Percentiles rank a stretch among this genome's conserved stretches.
Conservation (phyloP, 2,329 filamentous ascomycete species). For the Calonectria pseudoturangicola region DNA sequence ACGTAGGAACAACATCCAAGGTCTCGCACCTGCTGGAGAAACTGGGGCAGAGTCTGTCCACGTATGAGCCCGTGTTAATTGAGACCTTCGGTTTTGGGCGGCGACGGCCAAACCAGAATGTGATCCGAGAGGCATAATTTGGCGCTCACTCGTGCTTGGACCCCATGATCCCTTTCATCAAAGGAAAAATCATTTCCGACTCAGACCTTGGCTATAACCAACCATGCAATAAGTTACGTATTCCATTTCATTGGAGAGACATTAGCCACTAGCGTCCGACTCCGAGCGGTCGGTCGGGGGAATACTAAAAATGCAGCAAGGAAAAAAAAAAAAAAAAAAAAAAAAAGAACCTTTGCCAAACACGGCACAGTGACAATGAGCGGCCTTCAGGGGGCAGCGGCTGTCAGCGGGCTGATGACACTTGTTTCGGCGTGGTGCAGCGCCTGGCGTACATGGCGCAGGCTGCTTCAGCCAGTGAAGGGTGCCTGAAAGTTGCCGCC, state of each 20-base stretch:
- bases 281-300: slow-evolving; percentile 38
- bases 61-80: not conserved
- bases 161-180: slow-evolving; percentile 21
- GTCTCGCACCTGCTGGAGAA: slow-evolving; percentile 12
- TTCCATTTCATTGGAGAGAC: slow-evolving; percentile 1
- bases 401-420: slow-evolving; percentile 32
- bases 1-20: not conserved
- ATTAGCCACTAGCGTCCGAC: slow-evolving; percentile 31
- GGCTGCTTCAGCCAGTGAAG: slow-evolving; percentile 32
- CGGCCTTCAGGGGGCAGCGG: slow-evolving; percentile 24
- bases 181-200: slow-evolving; percentile 26
- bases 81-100: slow-evolving; percentile 9
- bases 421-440: slow-evolving; percentile 32
- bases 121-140: slow-evolving; percentile 25
- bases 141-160: slow-evolving; percentile 20
- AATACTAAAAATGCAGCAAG: slow-evolving; percentile 28
- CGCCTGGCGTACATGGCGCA: slow-evolving; percentile 31
- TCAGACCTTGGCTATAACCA: not conserved
- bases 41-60: slow-evolving; percentile 6
- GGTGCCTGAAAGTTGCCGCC: slow-evolving; percentile 30
- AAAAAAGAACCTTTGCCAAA: slow-evolving; percentile 21
- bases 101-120: slow-evolving; percentile 16
- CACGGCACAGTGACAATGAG: slow-evolving; percentile 25
- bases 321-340: slow-evolving; percentile 6
- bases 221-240: slow-evolving; percentile 1